Evolutionary conservation across 1,284 basidiomycete genomes (phyloP).

Genomic region (Rhodotorula sp.): DNA sequence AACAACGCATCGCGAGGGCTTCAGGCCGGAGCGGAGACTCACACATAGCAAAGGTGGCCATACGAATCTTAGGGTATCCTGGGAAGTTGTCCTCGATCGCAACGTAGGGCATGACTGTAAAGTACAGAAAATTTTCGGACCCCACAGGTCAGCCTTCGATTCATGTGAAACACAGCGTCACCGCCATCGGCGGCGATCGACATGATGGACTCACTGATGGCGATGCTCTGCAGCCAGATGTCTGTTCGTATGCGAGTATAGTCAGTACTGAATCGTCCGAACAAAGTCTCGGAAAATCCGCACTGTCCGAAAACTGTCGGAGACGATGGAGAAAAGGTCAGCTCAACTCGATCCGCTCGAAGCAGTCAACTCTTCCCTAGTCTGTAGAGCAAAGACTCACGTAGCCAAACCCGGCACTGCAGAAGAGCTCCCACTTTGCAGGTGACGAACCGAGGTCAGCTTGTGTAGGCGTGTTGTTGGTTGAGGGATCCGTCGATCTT

Average conservation of each 20-base stretch:
- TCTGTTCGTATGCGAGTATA: background rate
- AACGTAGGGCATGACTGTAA: slow-evolving; percentile 1
- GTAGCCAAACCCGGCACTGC: background rate
- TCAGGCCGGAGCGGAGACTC: background rate
- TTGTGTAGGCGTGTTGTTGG: background rate
- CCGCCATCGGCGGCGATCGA: background rate
- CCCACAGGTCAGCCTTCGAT: background rate
- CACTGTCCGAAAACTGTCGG: slow-evolving; percentile 3
- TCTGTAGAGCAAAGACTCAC: background rate
- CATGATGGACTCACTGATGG: background rate
- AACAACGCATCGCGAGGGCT: too few species aligned
- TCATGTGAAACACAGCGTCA: slow-evolving; percentile 3
- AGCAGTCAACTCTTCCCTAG: background rate
- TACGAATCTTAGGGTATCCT: background rate
- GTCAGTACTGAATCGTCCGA: background rate
- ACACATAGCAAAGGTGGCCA: slow-evolving; percentile 4
- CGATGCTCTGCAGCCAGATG: slow-evolving; percentile 8
- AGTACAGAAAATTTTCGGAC: background rate
- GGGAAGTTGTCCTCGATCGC: background rate
- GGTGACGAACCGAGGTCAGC: background rate
- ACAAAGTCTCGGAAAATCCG: background rate
- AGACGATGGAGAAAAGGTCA: background rate
- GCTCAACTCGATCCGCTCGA: background rate
- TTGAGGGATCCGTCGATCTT: background rate
- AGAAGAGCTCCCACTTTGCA: background rate